phyloP scores from a whole-genome alignment of 1,284 basidiomycete species.

The Cystobasidium slooffiae region DNA sequence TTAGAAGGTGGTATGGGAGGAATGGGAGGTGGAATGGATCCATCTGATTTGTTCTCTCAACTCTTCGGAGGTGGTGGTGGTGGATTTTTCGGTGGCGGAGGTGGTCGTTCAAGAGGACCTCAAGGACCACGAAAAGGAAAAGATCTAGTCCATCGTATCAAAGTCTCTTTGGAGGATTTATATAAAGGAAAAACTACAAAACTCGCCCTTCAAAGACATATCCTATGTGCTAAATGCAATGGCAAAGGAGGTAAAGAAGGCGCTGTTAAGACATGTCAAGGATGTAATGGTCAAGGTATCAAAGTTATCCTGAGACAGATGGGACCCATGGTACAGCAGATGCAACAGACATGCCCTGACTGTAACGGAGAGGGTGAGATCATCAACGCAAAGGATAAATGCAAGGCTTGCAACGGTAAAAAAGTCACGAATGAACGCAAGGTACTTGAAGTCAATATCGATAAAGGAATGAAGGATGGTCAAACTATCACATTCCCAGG shows the following conservation, averaged over 20 bases:
- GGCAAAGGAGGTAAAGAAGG: constrained; percentile 98
- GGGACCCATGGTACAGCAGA: constrained; percentile 99
- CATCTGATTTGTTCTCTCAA: constrained; percentile 96
- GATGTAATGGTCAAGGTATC: constrained; percentile 89
- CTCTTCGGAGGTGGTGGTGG: constrained; percentile 77
- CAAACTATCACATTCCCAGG: constrained; percentile 94
- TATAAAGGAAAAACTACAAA: constrained; percentile 99
- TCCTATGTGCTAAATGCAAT: constrained; percentile 90
- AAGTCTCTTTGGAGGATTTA: constrained; percentile 94
- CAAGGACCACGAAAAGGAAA: constrained; percentile 94
- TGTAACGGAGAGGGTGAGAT: constrained; percentile 90
- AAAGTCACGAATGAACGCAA: constrained; percentile 95
- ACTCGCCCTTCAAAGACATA: constrained; percentile 92
- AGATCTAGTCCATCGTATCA: constrained; percentile 95
- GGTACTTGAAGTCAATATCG: constrained; percentile 97
- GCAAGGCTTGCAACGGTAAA: constrained; percentile 92
- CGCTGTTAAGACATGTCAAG: constrained; percentile 77
- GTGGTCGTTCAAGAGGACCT: constrained; percentile 64
- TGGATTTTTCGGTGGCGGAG: constrained; percentile 65
- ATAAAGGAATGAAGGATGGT: constrained; percentile 99
- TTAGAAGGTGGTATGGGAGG: constrained; percentile 80
- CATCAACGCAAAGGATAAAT: constrained; percentile 92
- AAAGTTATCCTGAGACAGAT: constrained; percentile 91
- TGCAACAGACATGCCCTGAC: constrained; percentile 92
- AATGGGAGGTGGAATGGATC: constrained; percentile 97